Conservation (phyloP, 177 flowering plant genomes). For the Vitis hybrid region DNA sequence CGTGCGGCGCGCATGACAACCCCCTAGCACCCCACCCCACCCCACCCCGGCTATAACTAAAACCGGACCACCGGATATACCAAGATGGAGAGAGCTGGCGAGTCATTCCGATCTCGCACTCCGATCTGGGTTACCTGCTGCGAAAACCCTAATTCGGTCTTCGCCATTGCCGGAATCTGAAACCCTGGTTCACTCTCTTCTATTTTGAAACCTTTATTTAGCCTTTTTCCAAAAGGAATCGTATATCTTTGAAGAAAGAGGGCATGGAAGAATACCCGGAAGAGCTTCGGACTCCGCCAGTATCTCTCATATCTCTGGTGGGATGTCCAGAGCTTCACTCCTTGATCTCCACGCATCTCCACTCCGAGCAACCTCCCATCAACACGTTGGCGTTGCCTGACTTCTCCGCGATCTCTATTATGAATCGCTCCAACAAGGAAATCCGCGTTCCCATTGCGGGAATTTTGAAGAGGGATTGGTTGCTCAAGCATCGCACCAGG, state of each 20-base stretch:
- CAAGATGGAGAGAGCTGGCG: too few relatives aligned
- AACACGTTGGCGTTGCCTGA: constrained; percentile 88
- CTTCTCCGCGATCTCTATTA: constrained; percentile 55
- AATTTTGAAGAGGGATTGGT: constrained; percentile 81
- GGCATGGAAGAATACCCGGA: constrained; percentile 81
- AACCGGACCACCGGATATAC: too few relatives aligned
- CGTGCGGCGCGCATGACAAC: too few relatives aligned
- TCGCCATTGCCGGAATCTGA: too few relatives aligned
- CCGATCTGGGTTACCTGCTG: too few relatives aligned
- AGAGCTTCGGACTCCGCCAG: constrained; percentile 91
- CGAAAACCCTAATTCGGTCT: too few relatives aligned
- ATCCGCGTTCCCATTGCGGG: constrained; percentile 32
- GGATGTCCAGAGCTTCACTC: constrained; percentile 80
- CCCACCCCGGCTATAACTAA: too few relatives aligned
- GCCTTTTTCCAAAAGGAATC: too few relatives aligned
- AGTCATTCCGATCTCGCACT: too few relatives aligned
- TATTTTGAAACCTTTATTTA: too few relatives aligned
- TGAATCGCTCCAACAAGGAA: constrained; percentile 32
- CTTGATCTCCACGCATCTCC: constrained; percentile 59
- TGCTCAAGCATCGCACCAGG: constrained; percentile 79
- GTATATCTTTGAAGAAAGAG: not conserved
- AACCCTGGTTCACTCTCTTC: too few relatives aligned
- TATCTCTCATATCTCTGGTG: constrained; percentile 57
- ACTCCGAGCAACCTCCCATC: constrained; percentile 80
- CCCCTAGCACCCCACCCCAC: too few relatives aligned